phyloP scores from a whole-genome alignment of 352 stramenopile species.

The Globisporangium middletonii region DNA sequence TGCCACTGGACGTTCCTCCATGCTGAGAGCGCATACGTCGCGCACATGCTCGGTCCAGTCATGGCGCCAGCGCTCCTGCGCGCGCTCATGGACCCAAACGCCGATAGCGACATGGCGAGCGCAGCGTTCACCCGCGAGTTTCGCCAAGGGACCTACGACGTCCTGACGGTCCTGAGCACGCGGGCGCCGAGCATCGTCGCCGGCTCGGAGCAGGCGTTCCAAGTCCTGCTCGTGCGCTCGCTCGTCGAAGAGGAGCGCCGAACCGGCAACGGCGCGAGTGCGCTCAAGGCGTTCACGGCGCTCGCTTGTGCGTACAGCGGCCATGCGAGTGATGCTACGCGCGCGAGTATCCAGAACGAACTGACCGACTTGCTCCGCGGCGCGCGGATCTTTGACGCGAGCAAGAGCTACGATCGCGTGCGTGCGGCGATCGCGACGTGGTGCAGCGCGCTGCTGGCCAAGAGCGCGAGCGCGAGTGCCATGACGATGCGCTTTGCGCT shows the following conservation, averaged over 20 bases:
- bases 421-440: conserved; percentile 51
- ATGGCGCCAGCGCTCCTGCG: conserved; percentile 62
- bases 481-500: conserved; percentile 57
- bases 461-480: conserved; percentile 15
- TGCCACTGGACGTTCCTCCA: conserved; percentile 62
- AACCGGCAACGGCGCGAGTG: conserved; percentile 43
- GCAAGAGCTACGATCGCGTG: conserved; percentile 59
- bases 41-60: conserved; percentile 54
- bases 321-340: conserved; percentile 19
- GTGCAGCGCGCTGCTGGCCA: conserved; percentile 35
- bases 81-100: conserved; percentile 52
- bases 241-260: conserved; percentile 47
- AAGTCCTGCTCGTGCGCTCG: conserved; percentile 64
- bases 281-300: conserved; percentile 56
- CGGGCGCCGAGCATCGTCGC: conserved; percentile 36
- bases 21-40: conserved; percentile 29
- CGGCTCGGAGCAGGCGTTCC: conserved; percentile 56
- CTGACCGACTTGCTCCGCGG: conserved; percentile 48
- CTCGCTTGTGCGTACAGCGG: conserved; percentile 36
- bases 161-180: conserved; percentile 35
- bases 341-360: conserved; percentile 37
- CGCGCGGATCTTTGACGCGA: conserved; percentile 50
- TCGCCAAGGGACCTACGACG: conserved; percentile 58
- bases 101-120: conserved; percentile 39
- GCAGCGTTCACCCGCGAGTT: conserved; percentile 44